These are phyloP conservation scores for Fibroporia radiculosa DNA, from an alignment of 768 basidiomycete genomes.

Conservation along the genomic window DNA sequence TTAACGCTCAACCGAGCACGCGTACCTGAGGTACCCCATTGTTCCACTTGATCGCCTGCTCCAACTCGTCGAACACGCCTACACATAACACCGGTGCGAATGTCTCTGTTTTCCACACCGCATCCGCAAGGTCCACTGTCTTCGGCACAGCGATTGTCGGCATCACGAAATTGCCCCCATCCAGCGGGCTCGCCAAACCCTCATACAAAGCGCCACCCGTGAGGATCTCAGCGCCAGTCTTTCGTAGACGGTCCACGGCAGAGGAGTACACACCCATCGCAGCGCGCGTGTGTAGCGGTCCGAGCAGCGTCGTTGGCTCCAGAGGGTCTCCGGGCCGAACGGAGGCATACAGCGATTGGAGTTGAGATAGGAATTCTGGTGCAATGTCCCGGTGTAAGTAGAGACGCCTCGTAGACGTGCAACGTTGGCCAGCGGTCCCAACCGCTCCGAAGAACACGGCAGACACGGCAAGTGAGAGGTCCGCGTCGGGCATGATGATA, in stretches of 20 bases:
- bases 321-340: slow-evolving; percentile 85
- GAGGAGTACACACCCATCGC: slow-evolving; percentile 60
- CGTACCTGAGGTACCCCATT: slow-evolving; percentile 76
- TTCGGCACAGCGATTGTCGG: slow-evolving; percentile 77
- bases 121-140: slow-evolving; percentile 41
- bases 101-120: slow-evolving; percentile 71
- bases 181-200: slow-evolving; percentile 31
- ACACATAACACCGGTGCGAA: slow-evolving; percentile 90
- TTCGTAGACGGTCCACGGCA: slow-evolving; percentile 54
- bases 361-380: slow-evolving; percentile 61
- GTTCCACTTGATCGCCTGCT: slow-evolving; percentile 85
- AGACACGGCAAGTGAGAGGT: slow-evolving; percentile 81
- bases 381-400: slow-evolving; percentile 83
- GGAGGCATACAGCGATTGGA: slow-evolving; percentile 65
- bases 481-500: slow-evolving; percentile 90
- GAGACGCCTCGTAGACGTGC: slow-evolving; percentile 88
- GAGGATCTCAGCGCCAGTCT: slow-evolving; percentile 68
- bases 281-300: slow-evolving; percentile 72
- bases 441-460: slow-evolving; percentile 92
- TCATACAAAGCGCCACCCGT: slow-evolving; percentile 58
- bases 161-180: slow-evolving; percentile 79
- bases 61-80: slow-evolving; percentile 77
- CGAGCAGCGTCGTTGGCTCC: slow-evolving; percentile 61
- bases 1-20: too few species aligned
- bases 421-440: slow-evolving; percentile 69